Evolutionary conservation across 2,329 filamentous ascomycete species (phyloP), one percentile per base, ranked within the genome.

Genomic region (Fusarium algeriense): DNA sequence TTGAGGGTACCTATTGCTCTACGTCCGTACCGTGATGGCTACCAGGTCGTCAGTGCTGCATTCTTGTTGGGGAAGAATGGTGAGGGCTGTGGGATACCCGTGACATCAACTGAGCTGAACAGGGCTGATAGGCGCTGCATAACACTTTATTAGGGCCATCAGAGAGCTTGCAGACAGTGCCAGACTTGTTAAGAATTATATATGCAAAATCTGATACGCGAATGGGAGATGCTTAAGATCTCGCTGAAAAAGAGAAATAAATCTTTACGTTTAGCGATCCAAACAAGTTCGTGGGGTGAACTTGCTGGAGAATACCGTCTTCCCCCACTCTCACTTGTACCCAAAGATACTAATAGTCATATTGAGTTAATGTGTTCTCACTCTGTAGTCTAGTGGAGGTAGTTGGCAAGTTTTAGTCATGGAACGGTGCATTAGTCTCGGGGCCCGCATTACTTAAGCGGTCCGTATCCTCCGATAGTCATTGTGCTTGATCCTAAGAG

Each of bases 1-100:
- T 5, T 7, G 0, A 10, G 11, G 13, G 30, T 10, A 0, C 30
- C 15, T 0, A 34, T 49, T 2, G 2, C 34, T 5, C 11, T 23
- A 0, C 3, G 46, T 2, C 15, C 11, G 7, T 35, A 34, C 13
- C 7, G 1, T 3, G 46, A 49, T 19, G 46, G 46, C 5, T 23
- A 35, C 4, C n/a, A 2, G 7, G n/a, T 1, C 2, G 4, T 49
- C 3, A 49, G 46, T 4, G 20, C 1, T 13, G n/a, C 45, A 10
- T 15, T 13, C 11, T 1, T 40, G 6, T 2, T 7, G 6, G 7
- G 38, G 6, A 10, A 7, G 38, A 7, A 13, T 7, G 38, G 7
- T 9, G 6, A 40, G 19, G 38, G 19, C 6, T 7, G 7, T 40
- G 38, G 7, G 7, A 13, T 4, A 40, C 7, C 19, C 0, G 4